A percentile compares a stretch with the other conserved stretches of the same genome.
These are phyloP conservation scores for Thymus quinquecostatus DNA, from an alignment of 257 asterid genomes.

Conservation along the genomic window DNA sequence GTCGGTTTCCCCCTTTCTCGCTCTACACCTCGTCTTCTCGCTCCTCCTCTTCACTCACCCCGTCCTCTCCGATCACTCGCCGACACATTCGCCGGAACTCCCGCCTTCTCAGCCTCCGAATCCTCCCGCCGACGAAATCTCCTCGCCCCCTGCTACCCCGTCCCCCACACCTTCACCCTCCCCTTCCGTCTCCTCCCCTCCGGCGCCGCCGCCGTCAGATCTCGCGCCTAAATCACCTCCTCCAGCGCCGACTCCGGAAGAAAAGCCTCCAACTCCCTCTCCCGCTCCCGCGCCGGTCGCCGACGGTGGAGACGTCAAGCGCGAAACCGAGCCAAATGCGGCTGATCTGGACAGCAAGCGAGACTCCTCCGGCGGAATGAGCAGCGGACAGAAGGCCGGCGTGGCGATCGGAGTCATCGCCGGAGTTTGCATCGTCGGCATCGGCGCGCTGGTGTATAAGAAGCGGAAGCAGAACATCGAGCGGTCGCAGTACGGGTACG, in stretches of 20 bases:
- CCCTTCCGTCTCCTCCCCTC: conserved; percentile 51
- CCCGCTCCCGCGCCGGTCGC: conserved; percentile 45
- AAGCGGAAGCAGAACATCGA: conserved; percentile 77
- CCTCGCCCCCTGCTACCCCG: conserved; percentile 35
- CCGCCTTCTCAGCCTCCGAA: conserved; percentile 50
- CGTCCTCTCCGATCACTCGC: conserved; percentile 38
- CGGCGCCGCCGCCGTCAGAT: conserved; percentile 64
- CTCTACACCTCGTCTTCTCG: conserved; percentile 37
- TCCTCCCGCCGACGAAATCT: conserved; percentile 32
- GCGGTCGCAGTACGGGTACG: conserved; percentile 64
- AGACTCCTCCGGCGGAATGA: conserved; percentile 52
- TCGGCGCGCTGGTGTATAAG: conserved; percentile 63
- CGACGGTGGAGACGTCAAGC: conserved; percentile 31
- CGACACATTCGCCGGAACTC: conserved; percentile 24
- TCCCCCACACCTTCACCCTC: conserved; percentile 31
- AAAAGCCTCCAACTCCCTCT: conserved; percentile 38
- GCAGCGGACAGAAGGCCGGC: conserved; percentile 61
- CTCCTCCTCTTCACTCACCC: conserved; percentile 26
- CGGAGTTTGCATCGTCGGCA: conserved; percentile 50
- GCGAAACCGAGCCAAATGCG: conserved; percentile 33
- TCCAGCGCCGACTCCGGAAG: conserved; percentile 42
- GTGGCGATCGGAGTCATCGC: conserved; percentile 70
- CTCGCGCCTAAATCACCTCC: conserved; percentile 41
- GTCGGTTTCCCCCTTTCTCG: conserved; percentile 27
- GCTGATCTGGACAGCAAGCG: conserved; percentile 28